These are phyloP conservation scores for Pulveroboletus sp. DNA, from an alignment of 768 basidiomycete genomes.

Conservation along the genomic window DNA sequence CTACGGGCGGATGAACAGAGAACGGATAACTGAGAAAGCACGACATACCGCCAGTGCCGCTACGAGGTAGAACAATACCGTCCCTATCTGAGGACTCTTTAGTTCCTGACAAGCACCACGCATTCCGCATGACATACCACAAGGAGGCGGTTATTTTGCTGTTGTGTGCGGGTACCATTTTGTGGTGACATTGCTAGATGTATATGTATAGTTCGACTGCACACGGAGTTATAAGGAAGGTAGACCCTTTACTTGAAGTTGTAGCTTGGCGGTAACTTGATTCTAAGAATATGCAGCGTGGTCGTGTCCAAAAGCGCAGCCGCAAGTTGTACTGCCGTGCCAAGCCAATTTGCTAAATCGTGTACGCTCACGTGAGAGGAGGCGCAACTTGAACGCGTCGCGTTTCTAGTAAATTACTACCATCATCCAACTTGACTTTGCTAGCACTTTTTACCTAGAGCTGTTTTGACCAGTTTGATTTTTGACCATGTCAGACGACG, in stretches of 20 bases:
- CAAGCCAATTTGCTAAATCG: no score
- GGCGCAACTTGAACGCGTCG: conserved; percentile 5
- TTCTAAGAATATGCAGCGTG: background rate
- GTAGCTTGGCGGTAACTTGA: no score
- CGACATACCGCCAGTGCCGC: conserved; percentile 78
- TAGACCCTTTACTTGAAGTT: background rate
- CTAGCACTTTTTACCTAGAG: background rate
- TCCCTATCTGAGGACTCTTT: conserved; percentile 50
- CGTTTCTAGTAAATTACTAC: conserved; percentile 3
- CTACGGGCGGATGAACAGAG: conserved; percentile 35
- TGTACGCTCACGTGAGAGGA: conserved; percentile 19
- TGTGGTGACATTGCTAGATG: conserved; percentile 24
- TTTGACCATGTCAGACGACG: conserved; percentile 25
- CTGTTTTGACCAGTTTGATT: background rate
- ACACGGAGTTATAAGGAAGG: background rate
- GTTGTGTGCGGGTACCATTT: conserved; percentile 27
- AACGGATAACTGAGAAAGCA: background rate
- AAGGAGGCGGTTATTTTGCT: conserved; percentile 30
- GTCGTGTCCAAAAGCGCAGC: conserved; percentile 8
- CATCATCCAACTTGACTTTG: no score
- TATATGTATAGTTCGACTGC: background rate
- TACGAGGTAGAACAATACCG: conserved; percentile 85
- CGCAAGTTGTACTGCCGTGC: background rate
- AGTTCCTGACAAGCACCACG: conserved; percentile 2
- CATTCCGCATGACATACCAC: conserved; percentile 25